A percentile compares a stretch with the other conserved stretches of the same genome.
Conservation (phyloP, 1,139 yeast genomes). For the Magnusiomyces ingens region DNA sequence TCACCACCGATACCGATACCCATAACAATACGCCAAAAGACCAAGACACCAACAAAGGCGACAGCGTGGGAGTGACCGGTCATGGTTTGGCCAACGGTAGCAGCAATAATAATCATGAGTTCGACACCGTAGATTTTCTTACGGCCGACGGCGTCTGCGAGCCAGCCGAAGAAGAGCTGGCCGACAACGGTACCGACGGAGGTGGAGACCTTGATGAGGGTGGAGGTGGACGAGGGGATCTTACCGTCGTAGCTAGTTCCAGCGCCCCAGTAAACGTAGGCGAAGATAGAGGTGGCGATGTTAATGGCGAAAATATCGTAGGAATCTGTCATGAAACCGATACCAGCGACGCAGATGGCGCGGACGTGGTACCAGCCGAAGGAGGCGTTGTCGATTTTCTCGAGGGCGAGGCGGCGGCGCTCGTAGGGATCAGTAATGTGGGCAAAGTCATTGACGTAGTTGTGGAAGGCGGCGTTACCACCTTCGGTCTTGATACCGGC, state of each 20-base stretch:
- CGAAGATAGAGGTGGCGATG: slow-evolving; percentile 50
- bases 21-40: slow-evolving; percentile 35
- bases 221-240: slow-evolving; percentile 59
- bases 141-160: slow-evolving; percentile 78
- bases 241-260: slow-evolving; percentile 33
- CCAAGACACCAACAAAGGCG: slow-evolving; percentile 48
- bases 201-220: slow-evolving; percentile 78
- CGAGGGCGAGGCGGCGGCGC: slow-evolving; percentile 83
- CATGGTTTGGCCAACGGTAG: slow-evolving; percentile 68
- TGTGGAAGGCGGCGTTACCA: slow-evolving; percentile 89
- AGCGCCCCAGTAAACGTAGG: slow-evolving; percentile 58
- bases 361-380: slow-evolving; percentile 87
- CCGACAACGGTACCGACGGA: slow-evolving; percentile 56
- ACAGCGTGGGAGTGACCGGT: slow-evolving; percentile 51
- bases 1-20: slow-evolving; percentile 97
- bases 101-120: slow-evolving; percentile 70
- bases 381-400: slow-evolving; percentile 75
- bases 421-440: slow-evolving; percentile 82
- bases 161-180: slow-evolving; percentile 71
- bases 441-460: slow-evolving; percentile 73
- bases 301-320: slow-evolving; percentile 88
- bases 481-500: slow-evolving; percentile 43
- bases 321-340: slow-evolving; percentile 88
- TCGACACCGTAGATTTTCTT: slow-evolving; percentile 82
- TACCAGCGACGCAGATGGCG: slow-evolving; percentile 87